A percentile compares a stretch with the other conserved stretches of the same genome.
phyloP scores from a whole-genome alignment of 257 asterid species.

The Solanum tacnaense region DNA sequence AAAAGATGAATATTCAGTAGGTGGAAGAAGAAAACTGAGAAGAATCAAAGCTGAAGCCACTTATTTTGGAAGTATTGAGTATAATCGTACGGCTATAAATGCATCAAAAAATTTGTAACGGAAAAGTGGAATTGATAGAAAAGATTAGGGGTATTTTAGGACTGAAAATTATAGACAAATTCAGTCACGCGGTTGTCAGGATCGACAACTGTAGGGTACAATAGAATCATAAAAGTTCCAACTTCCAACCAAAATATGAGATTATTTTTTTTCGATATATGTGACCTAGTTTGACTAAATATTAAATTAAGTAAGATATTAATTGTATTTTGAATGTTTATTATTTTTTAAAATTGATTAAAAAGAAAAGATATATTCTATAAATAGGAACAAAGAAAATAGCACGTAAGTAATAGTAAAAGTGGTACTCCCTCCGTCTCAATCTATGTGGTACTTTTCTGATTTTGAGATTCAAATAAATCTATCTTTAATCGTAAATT shows the following conservation, averaged over 20 bases:
- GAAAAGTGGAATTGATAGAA: neutral
- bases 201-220: neutral
- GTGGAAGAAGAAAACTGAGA: neutral
- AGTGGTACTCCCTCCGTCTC: too few relatives aligned
- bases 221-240: neutral
- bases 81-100: slow-evolving; percentile 8
- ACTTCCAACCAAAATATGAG: neutral
- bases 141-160: neutral
- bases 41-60: neutral
- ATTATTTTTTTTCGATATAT: too few relatives aligned
- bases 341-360: too few relatives aligned
- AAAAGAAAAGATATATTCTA: too few relatives aligned
- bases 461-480: too few relatives aligned
- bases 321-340: too few relatives aligned
- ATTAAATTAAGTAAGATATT: too few relatives aligned
- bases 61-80: neutral
- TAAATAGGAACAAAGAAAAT: neutral
- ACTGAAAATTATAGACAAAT: neutral
- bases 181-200: neutral
- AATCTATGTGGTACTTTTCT: too few relatives aligned
- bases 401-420: too few relatives aligned
- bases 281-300: too few relatives aligned
- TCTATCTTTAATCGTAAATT: too few relatives aligned
- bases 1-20: neutral
- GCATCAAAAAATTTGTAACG: neutral